Evolutionary conservation across 1,284 basidiomycete genomes (phyloP).

Genomic region (Melampsora medusae): DNA sequence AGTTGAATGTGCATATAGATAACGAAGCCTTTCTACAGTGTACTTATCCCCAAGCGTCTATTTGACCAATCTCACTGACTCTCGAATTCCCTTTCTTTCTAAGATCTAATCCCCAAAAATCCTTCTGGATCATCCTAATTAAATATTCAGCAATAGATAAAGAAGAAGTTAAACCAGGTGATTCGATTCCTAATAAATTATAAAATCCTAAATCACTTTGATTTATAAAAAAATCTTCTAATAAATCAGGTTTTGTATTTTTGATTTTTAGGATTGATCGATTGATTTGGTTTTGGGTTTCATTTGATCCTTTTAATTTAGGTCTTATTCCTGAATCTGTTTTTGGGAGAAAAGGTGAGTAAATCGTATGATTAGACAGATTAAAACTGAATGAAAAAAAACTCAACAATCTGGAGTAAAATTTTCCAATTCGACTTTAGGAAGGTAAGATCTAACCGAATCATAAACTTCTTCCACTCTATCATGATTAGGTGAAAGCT

Average conservation of each 20-base stretch:
- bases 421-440: constrained; percentile 17
- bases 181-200: constrained; percentile 61
- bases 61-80: constrained; percentile 49
- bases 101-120: constrained; percentile 55
- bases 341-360: not conserved
- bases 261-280: not conserved
- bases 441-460: constrained; percentile 31
- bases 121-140: constrained; percentile 54
- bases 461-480: constrained; percentile 24
- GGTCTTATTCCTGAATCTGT: constrained; percentile 40
- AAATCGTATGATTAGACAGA: no score
- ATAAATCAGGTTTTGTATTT: not conserved
- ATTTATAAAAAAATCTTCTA: constrained; percentile 34
- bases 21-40: no score
- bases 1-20: no score
- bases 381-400: not conserved
- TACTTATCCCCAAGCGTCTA: constrained; percentile 46
- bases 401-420: constrained; percentile 39
- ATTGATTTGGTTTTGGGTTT: constrained; percentile 3
- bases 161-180: constrained; percentile 60
- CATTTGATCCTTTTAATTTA: constrained; percentile 12
- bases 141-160: constrained; percentile 60
- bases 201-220: constrained; percentile 17
- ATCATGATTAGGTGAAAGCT: constrained; percentile 24
- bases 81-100: constrained; percentile 61